Base-by-base conservation (phyloP, 108 stramenopile genomes). In the Cyclotella choctawhatcheeana region DNA sequence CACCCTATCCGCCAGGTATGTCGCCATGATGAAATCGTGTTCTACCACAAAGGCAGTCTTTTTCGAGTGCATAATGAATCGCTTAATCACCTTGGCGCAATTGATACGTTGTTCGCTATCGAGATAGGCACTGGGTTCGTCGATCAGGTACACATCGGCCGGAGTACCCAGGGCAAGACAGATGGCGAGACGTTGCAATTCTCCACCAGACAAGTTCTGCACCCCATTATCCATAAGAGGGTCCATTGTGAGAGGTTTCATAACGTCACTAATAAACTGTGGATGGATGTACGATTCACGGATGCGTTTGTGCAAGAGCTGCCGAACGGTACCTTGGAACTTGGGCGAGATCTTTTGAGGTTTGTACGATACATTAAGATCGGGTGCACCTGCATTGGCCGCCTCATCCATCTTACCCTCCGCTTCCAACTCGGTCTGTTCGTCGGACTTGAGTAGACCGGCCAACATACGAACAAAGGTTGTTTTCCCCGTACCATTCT, bases 21-120 rank as follows among this genome's bases (percentile, higher is more conserved):
- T 99, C 33, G 97, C 97, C 99, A 99, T 99, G 82, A 98, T 97
- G 84, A 99, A 99, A 86, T 98, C 98, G 85, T 98, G 98, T 88
- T 98, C 98, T 1, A 99, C 97, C 35, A 99, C 88, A 82, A 98
- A 98, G 20, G 98, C 98, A 7, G 97, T 97, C 84, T 97, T 97
- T 91, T 98, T 98, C 40, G 92, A 86, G 85, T 97, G 98, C 91
- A 98, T 97, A 79, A 99, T 96, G 73, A 97, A 98, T 35, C 98
- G 89, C 79, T 98, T 98, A 87, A 99, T 99, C 30, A 98, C 97
- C 91, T 99, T 98, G 61, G 97, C 93, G 69, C 96, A 96, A 53
- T 95, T 95, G 66, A 99, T 97, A 59, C 98, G 97, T 77, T 99
- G 99, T 75, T 98, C 98, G 30, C 93, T 94, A 90, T 99, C 99